Evolutionary conservation across 176 grass and related monocot genomes (phyloP), one percentile per base, ranked within the genome.

Genomic region (Phyllostachys edulis): DNA sequence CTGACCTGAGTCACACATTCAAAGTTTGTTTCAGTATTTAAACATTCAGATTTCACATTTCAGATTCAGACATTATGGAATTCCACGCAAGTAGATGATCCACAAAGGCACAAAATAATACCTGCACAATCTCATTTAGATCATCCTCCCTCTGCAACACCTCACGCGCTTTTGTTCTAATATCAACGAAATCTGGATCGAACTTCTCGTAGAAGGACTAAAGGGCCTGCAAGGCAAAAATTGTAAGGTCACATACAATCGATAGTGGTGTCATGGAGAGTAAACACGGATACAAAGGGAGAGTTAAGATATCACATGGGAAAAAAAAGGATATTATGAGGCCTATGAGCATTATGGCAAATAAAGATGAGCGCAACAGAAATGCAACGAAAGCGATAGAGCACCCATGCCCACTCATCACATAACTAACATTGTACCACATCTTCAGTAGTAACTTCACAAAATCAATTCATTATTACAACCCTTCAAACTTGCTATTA

Each of bases 41-140:
- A n/a, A n/a, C n/a, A n/a, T n/a, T n/a, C n/a, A n/a, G n/a, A n/a
- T n/a, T n/a, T n/a, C n/a, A n/a, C n/a, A n/a, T n/a, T n/a, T n/a
- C n/a, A n/a, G n/a, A n/a, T n/a, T n/a, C n/a, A n/a, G n/a, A 82
- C 2, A 38, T 61, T 15, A 57, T 32, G 9, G 37, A 68, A 38
- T 75, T 71, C 7, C 1, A 10, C 9, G 5, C 23, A 24, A 54
- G 77, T 68, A 80, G 63, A 60, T n/a, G n/a, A 63, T 54, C 37
- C 36, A 52, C 21, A 77, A 63, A 77, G 15, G 50, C 63, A 24
- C 21, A 73, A 68, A 85, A 86, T 7, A 37, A 46, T 90, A 97
- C 94, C 94, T 97, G 94, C 54, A 97, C 91, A 72, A 97, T 97
- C 94, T 97, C 94, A 85, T 97, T 97, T 37, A 97, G 80, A 78